Base-by-base conservation (phyloP, 1,284 basidiomycete species). In the Meripilus lineatus region DNA sequence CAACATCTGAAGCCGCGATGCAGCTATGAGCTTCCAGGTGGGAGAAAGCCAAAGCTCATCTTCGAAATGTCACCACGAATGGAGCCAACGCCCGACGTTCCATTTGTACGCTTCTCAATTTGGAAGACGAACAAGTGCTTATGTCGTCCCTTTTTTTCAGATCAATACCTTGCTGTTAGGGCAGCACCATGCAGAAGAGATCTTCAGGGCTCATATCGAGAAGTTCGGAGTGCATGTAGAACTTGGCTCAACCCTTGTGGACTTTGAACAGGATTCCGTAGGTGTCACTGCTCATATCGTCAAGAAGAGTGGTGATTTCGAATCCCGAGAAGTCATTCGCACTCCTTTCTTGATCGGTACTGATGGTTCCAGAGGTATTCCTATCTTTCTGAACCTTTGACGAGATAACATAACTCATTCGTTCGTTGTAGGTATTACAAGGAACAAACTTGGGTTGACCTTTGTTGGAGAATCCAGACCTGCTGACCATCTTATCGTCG, bases 351-450 rank as follows among this genome's bases (percentile, higher is more conserved):
- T 71, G 1, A 49, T 70, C 13, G 68, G 68, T 2, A 54, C 66
- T 1, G 68, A 71, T 48, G 69, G 68, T 10, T 68, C 60, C 10
- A 57, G 52, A 54, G 62, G 67, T 67, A 38, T 14, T 42, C 25
- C n/a, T 4, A 10, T 8, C 8, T 8, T 36, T 36, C 10, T 21
- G 10, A 8, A 5, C 14, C 14, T 22, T 13, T 28, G 17, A 24
- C 11, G 32, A n/a, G 22, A 7, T n/a, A 14, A 11, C 22, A 11
- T 10, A 39, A 10, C 2, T 13, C 13, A 7, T 22, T 1, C 6
- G 41, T 2, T 10, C 14, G 5, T 17, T 50, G 14, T 22, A 63
- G 63, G 64, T 28, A 41, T 53, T n/a, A 50, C 54, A n/a, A 47
- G 64, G 26, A 65, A 65, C 45, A 39, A 55, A 18, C 40, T 62